Conservation (phyloP, 345 rosid species). For the Dimocarpus longan region DNA sequence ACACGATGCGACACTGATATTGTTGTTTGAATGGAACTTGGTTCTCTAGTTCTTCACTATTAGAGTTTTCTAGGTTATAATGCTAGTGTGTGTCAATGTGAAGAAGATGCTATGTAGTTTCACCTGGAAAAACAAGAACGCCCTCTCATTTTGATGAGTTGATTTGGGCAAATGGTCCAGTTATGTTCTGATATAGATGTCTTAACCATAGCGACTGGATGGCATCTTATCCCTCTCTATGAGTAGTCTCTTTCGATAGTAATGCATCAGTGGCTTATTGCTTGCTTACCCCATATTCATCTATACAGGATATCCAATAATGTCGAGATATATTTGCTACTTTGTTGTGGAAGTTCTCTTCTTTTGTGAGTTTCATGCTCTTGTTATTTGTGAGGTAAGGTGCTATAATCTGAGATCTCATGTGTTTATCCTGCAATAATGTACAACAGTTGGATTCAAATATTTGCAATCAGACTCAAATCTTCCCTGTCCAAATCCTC, state of each 20-base stretch:
- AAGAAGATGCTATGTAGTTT: not conserved
- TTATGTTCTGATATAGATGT: not conserved
- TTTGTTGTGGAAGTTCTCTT: constrained; percentile 26
- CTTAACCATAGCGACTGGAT: not conserved
- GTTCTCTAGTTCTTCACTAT: not conserved
- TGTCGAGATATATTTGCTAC: constrained; percentile 20
- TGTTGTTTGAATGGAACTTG: not conserved
- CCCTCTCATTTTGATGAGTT: not conserved
- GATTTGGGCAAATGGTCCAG: not conserved
- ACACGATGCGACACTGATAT: not conserved
- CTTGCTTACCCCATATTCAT: constrained; percentile 7
- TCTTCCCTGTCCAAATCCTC: not conserved
- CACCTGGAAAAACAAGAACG: not conserved
- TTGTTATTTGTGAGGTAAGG: constrained; percentile 12
- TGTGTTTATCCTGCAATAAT: not conserved
- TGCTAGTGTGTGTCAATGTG: not conserved
- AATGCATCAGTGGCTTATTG: not conserved
- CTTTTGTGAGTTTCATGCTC: constrained; percentile 12
- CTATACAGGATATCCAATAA: constrained; percentile 32
- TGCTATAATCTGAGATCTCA: not conserved
- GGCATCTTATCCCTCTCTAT: not conserved
- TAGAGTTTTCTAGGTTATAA: not conserved
- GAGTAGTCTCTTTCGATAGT: not conserved
- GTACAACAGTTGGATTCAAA: not conserved
- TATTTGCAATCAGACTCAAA: not conserved